Conservation (phyloP, 345 rosid genomes). For the Rhizophora apiculata region DNA sequence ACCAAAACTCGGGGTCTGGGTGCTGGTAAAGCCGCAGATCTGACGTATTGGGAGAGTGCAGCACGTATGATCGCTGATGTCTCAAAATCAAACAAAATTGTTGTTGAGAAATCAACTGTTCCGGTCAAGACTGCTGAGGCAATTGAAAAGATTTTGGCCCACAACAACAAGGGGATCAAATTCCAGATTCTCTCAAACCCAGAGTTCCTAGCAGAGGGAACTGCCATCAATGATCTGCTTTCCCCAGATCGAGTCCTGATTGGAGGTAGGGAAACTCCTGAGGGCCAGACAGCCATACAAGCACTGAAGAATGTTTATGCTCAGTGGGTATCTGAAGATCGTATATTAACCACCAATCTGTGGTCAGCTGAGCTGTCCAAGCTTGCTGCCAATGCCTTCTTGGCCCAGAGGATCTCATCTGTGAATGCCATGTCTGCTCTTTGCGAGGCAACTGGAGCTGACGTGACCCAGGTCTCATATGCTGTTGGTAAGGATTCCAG, state of each 20-base stretch:
- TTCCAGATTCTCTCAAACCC: slow-evolving; percentile 94
- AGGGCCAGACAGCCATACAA: slow-evolving; percentile 70
- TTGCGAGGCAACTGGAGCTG: slow-evolving; percentile 85
- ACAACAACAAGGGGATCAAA: slow-evolving; percentile 90
- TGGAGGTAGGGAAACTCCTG: slow-evolving; percentile 89
- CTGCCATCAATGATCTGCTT: slow-evolving; percentile 73
- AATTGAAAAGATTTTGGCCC: slow-evolving; percentile 82
- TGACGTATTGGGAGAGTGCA: slow-evolving; percentile 96
- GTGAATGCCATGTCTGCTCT: slow-evolving; percentile 94
- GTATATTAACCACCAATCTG: slow-evolving; percentile 80
- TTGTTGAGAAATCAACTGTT: slow-evolving; percentile 93
- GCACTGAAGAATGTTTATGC: slow-evolving; percentile 79
- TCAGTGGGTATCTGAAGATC: slow-evolving; percentile 81
- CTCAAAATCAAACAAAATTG: slow-evolving; percentile 80
- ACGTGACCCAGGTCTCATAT: slow-evolving; percentile 69
- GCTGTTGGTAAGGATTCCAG: slow-evolving; percentile 79
- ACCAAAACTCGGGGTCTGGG: slow-evolving; percentile 90
- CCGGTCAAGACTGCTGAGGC: slow-evolving; percentile 95
- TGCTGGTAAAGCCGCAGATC: slow-evolving; percentile 94
- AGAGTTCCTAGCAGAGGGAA: slow-evolving; percentile 95
- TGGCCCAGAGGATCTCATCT: slow-evolving; percentile 89
- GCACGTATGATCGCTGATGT: slow-evolving; percentile 94
- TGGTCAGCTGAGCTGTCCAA: slow-evolving; percentile 97
- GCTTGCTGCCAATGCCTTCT: slow-evolving; percentile 90
- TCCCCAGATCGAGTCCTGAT: slow-evolving; percentile 82